These are phyloP conservation scores for Chaetomium sp. DNA, from an alignment of 2,329 filamentous ascomycete genomes.

Conservation along the genomic window DNA sequence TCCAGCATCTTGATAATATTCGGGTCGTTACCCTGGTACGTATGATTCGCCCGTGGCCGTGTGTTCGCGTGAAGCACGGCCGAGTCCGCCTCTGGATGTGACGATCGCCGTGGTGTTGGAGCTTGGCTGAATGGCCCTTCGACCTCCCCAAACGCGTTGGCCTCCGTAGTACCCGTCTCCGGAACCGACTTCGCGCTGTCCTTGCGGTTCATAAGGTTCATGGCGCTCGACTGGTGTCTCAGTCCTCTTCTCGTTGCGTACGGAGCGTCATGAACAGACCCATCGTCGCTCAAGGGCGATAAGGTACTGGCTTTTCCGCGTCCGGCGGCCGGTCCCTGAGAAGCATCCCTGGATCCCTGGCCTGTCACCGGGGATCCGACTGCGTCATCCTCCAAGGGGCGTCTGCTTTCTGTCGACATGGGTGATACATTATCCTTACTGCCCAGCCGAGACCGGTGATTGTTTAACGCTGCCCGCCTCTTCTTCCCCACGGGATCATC, in stretches of 20 bases:
- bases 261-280: conserved; percentile 34
- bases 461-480: conserved; percentile 46
- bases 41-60: conserved; percentile 62
- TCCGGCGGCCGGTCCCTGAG: conserved; percentile 30
- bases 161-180: conserved; percentile 52
- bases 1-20: conserved; percentile 68
- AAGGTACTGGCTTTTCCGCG: conserved; percentile 21
- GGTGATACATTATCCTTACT: conserved; percentile 33
- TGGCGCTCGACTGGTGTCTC: conserved; percentile 52
- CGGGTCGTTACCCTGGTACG: conserved; percentile 74
- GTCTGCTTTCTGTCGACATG: conserved; percentile 32
- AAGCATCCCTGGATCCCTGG: conserved; percentile 33
- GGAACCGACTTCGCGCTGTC: conserved; percentile 52
- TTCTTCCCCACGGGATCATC: conserved; percentile 57
- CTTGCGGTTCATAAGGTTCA: conserved; percentile 52
- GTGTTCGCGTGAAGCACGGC: conserved; percentile 31
- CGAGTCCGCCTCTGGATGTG: conserved; percentile 29
- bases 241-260: conserved; percentile 41
- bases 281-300: conserved; percentile 23
- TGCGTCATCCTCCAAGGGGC: conserved; percentile 26
- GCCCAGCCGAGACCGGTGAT: conserved; percentile 40
- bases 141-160: conserved; percentile 55
- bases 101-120: conserved; percentile 24
- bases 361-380: conserved; percentile 25
- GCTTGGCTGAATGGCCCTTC: conserved; percentile 48